These are phyloP conservation scores for Solanum bulbocastanum DNA, from an alignment of 257 asterid genomes.

Conservation along the genomic window DNA sequence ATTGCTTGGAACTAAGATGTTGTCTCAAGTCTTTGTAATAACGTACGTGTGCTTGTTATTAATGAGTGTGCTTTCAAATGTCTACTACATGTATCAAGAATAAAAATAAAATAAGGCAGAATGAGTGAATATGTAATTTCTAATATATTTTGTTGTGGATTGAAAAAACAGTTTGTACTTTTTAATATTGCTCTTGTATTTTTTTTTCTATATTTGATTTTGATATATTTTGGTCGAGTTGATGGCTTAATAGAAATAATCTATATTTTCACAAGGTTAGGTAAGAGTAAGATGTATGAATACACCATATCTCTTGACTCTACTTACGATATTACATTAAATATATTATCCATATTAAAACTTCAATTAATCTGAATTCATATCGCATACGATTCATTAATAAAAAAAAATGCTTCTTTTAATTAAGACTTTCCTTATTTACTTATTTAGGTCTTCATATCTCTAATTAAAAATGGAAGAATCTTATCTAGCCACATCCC, in stretches of 20 bases:
- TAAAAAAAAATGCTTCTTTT: not conserved
- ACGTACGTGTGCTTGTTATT: not conserved
- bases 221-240: no score
- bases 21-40: not conserved
- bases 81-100: not conserved
- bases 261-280: no score
- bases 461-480: not conserved
- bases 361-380: not conserved
- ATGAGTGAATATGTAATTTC: not conserved
- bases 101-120: not conserved
- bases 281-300: no score
- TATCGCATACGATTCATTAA: rapidly evolving
- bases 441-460: not conserved
- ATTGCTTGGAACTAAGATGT: not conserved
- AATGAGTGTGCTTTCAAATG: not conserved
- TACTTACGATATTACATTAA: no score
- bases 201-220: no score
- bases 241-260: no score
- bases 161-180: not conserved
- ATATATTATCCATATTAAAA: not conserved
- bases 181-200: not conserved
- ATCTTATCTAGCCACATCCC: not conserved
- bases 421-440: not conserved
- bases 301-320: no score
- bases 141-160: not conserved